These are phyloP conservation scores for Eleusine coracana DNA, from an alignment of 176 grass and related monocot genomes.

Conservation along the genomic window DNA sequence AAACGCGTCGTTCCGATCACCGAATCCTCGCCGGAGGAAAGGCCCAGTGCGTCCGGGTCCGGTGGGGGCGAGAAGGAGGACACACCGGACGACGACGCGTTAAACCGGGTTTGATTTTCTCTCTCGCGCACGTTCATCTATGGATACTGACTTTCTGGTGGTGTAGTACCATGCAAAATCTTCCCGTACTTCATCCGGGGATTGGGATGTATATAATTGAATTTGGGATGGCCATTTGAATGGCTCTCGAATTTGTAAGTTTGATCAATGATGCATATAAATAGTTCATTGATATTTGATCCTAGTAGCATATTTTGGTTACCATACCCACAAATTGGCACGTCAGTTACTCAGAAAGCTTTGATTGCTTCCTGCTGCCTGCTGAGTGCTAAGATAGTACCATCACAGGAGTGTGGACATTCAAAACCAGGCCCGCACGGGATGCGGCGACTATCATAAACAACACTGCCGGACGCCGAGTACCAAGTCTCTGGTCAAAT, in stretches of 20 bases:
- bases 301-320: background rate
- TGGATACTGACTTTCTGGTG: background rate
- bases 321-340: background rate
- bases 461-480: background rate
- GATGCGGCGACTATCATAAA: background rate
- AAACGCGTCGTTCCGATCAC: conserved; percentile 49
- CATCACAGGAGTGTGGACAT: background rate
- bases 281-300: background rate
- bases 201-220: background rate
- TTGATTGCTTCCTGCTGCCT: background rate
- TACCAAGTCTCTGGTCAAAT: conserved; percentile 12
- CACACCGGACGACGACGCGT: conserved; percentile 29
- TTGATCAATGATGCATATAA: background rate
- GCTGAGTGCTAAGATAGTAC: background rate
- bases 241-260: background rate
- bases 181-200: background rate
- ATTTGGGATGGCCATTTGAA: background rate
- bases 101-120: conserved; percentile 62
- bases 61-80: conserved; percentile 1
- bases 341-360: background rate
- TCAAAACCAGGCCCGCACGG: background rate
- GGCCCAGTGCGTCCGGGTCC: conserved; percentile 20
- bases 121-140: background rate
- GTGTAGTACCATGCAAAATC: background rate
- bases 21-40: background rate